phyloP scores from a whole-genome alignment of 768 basidiomycete genomes.

The Rubroboletus satanas region DNA sequence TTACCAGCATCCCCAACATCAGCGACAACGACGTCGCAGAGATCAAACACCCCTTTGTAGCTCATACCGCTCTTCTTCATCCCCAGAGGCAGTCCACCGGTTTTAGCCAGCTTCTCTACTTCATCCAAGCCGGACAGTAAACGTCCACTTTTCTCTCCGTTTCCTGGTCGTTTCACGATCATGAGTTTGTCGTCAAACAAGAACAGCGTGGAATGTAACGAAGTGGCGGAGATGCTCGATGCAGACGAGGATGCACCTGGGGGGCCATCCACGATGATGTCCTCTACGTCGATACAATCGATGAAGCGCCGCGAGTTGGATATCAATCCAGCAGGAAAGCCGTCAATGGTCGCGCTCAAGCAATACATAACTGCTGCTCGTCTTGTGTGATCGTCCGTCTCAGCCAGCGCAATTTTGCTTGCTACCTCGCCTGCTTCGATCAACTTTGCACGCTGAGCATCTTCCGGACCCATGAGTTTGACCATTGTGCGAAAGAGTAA shows the following conservation, averaged over 20 bases:
- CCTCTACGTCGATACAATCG: slow-evolving; percentile 92
- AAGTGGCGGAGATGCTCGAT: slow-evolving; percentile 39
- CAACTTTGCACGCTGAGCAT: slow-evolving; percentile 75
- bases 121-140: slow-evolving; percentile 73
- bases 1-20: slow-evolving; percentile 84
- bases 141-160: slow-evolving; percentile 71
- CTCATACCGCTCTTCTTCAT: slow-evolving; percentile 79
- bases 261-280: slow-evolving; percentile 52
- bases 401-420: slow-evolving; percentile 85
- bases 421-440: slow-evolving; percentile 84
- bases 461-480: slow-evolving; percentile 77
- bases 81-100: slow-evolving; percentile 54
- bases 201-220: slow-evolving; percentile 83
- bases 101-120: slow-evolving; percentile 66
- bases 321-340: slow-evolving; percentile 87
- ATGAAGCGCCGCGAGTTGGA: slow-evolving; percentile 84
- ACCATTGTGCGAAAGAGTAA: slow-evolving; percentile 90
- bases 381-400: slow-evolving; percentile 88
- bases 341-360: slow-evolving; percentile 79
- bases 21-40: slow-evolving; percentile 78
- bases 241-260: slow-evolving; percentile 40
- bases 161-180: slow-evolving; percentile 80
- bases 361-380: slow-evolving; percentile 86
- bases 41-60: slow-evolving; percentile 80
- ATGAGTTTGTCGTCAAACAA: slow-evolving; percentile 93